Evolutionary conservation across 1,284 basidiomycete genomes (phyloP).

Genomic region (Naganishia liquefaciens): DNA sequence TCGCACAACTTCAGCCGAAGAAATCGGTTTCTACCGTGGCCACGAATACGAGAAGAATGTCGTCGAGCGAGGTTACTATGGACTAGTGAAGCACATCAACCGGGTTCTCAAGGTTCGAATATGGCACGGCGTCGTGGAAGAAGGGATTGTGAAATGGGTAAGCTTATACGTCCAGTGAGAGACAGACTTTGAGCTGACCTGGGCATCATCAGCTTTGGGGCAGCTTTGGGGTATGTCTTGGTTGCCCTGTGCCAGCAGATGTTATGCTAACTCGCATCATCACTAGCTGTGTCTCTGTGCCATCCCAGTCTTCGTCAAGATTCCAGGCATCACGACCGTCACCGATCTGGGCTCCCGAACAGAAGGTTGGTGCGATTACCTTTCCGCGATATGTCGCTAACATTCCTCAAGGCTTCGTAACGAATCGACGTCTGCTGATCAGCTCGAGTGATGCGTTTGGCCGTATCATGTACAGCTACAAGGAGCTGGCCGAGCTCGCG

Average conservation of each 20-base stretch:
- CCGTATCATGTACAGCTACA: slow-evolving; percentile 89
- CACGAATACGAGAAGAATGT: slow-evolving; percentile 90
- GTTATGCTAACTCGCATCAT: neutral
- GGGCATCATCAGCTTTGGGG: slow-evolving; percentile 73
- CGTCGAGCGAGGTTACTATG: slow-evolving; percentile 86
- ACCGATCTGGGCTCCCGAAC: slow-evolving; percentile 78
- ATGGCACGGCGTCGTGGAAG: slow-evolving; percentile 89
- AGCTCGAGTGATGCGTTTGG: slow-evolving; percentile 63
- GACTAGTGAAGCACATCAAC: slow-evolving; percentile 84
- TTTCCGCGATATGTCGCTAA: neutral
- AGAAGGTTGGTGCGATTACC: slow-evolving; percentile 62
- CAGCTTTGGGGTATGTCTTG: slow-evolving; percentile 71
- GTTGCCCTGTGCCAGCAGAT: no score
- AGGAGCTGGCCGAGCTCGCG: slow-evolving; percentile 88
- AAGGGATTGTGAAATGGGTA: slow-evolving; percentile 91
- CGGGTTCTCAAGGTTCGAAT: slow-evolving; percentile 76
- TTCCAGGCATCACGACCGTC: slow-evolving; percentile 68
- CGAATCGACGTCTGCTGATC: slow-evolving; percentile 84
- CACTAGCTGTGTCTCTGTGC: slow-evolving; percentile 80
- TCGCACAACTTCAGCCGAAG: slow-evolving; percentile 62
- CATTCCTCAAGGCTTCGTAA: slow-evolving; percentile 73
- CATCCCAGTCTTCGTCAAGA: slow-evolving; percentile 86
- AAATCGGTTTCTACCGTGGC: slow-evolving; percentile 89
- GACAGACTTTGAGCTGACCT: neutral
- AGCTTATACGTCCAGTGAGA: neutral